A percentile compares a stretch with the other conserved stretches of the same genome.
These are phyloP conservation scores for Conticribra guillardii DNA, from an alignment of 108 stramenopile genomes.

Conservation along the genomic window DNA sequence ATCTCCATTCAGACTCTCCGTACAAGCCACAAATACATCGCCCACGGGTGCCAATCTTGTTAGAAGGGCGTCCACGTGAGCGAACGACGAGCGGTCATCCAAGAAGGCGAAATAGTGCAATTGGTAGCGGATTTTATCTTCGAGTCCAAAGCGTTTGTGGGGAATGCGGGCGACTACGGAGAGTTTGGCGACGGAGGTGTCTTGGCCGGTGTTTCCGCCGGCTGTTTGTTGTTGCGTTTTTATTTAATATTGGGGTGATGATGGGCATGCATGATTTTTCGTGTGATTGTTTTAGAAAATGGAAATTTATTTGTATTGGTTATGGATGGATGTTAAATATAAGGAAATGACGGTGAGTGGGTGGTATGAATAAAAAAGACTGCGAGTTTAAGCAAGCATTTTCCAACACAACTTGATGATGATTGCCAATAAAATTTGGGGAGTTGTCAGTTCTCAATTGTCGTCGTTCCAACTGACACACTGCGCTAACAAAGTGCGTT, in stretches of 20 bases:
- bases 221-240: not conserved
- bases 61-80: conserved; percentile 70
- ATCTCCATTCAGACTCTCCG: conserved; percentile 19
- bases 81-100: conserved; percentile 63
- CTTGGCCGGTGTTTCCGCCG: conserved; percentile 27
- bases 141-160: conserved; percentile 30
- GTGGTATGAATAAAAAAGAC: no score
- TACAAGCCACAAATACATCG: conserved; percentile 47
- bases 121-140: conserved; percentile 51
- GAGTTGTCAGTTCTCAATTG: no score
- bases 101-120: conserved; percentile 60
- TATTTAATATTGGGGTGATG: not conserved
- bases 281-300: no score
- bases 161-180: conserved; percentile 50
- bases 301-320: not conserved
- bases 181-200: conserved; percentile 37
- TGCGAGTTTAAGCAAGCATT: no score
- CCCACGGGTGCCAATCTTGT: conserved; percentile 51
- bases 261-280: not conserved
- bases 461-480: no score
- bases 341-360: no score
- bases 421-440: no score
- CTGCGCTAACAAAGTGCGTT: no score
- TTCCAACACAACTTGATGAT: no score
- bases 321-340: no score